Evolutionary conservation across 225 moss, liverwort and hornwort genomes (phyloP), one percentile per base, ranked within the genome.

Genomic region (Pseudoscleropodium purum): DNA sequence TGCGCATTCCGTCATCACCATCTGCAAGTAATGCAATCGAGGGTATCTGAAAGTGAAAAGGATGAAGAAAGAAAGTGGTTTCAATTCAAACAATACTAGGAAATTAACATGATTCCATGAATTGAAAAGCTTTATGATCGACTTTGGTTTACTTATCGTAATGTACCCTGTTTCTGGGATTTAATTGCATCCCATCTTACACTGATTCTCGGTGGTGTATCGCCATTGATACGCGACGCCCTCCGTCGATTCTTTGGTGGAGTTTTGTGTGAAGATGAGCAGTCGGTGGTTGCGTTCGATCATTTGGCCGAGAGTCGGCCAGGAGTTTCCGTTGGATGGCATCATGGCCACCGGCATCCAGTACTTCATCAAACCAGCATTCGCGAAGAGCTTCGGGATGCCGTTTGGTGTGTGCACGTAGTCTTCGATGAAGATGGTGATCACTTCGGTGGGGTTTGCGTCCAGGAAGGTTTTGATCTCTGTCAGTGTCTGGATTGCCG

Each of bases 351-450:
- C 75, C 2, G 98, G 98, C 88, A 96, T 96, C 96, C 93, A 96
- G 64, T 94, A 96, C 43, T 95, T 89, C 84, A 87, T 94, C 33
- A 98, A 84, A 69, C 93, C 93, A 8, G 96, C 95, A 15, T 69
- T 91, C 18, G 83, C 89, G 80, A 98, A 98, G 43, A 95, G 90
- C 27, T 92, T 92, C 6, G 93, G 93, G 43, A 97, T 87, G 45
- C 97, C 96, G 59, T 96, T 92, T 3, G 49, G 74, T 14, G 95
- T 47, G 56, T 30, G 87, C 59, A 98, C 97, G 36, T 97, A 98
- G 89, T 98, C 98, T 86, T 98, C 98, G 10, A 98, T 92, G 92
- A 97, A 95, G 56, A 98, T 92, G 63, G 97, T 98, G 86, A 98
- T 82, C 80, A 98, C 93, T 90, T 98, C 98, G 2, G 88, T 82